These are phyloP conservation scores for Kregervanrija delftensis DNA, from an alignment of 805 yeast genomes.

Conservation along the genomic window DNA sequence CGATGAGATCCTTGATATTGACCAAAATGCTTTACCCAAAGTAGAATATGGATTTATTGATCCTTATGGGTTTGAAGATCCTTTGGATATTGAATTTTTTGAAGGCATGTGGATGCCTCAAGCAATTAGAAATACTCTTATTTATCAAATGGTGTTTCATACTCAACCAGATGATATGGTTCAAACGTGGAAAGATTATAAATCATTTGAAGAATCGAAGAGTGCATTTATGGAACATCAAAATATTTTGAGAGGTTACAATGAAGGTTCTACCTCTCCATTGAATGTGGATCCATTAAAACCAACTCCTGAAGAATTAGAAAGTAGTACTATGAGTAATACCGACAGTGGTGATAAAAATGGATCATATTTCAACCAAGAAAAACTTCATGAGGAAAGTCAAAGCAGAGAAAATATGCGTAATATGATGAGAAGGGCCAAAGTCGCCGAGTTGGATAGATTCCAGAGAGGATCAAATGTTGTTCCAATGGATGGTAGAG, in stretches of 20 bases:
- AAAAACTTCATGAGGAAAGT: neutral
- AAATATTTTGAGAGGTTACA: constrained; percentile 9
- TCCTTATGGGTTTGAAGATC: constrained; percentile 87
- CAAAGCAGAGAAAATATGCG: constrained; percentile 6
- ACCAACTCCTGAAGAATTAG: neutral
- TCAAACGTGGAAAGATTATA: constrained; percentile 85
- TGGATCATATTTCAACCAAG: neutral
- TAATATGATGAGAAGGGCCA: constrained; percentile 17
- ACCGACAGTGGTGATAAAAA: constrained; percentile 1
- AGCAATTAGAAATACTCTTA: constrained; percentile 76
- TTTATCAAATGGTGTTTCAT: constrained; percentile 81
- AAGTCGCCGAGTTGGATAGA: constrained; percentile 25
- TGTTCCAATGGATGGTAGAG: constrained; percentile 6
- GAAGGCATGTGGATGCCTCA: constrained; percentile 80
- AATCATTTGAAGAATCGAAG: constrained; percentile 53
- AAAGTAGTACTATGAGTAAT: neutral
- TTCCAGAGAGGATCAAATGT: constrained; percentile 14
- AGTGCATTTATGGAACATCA: constrained; percentile 43
- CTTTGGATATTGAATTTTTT: constrained; percentile 71
- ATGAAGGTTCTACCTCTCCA: neutral
- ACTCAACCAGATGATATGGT: constrained; percentile 94
- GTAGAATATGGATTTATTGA: constrained; percentile 48
- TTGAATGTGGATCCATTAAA: neutral
- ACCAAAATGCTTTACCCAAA: constrained; percentile 29
- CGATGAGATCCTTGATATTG: constrained; percentile 35